Base-by-base conservation (phyloP, 306 rosid species). In the Vigna mungo region DNA sequence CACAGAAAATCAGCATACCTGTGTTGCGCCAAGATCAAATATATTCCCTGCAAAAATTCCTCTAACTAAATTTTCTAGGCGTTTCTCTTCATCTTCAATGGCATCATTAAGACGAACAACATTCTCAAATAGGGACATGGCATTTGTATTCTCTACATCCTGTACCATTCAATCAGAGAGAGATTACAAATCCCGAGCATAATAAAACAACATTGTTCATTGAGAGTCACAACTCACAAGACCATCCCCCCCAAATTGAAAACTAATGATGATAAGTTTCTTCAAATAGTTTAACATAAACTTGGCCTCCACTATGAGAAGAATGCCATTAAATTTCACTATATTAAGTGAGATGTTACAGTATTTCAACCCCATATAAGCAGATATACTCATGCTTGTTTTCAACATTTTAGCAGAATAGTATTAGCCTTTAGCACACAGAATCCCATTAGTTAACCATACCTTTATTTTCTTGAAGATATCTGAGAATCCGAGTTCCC, bases 391-490 rank as follows among this genome's bases (percentile, higher is more conserved):
- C 74, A 36, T 68, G 25, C 18, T 71, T 41, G 76, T 72, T 21
- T 49, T 80, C 73, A 47, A 56, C 17, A 55, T 52, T 67, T 61
- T 44, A 34, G 69, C 56, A 68, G 11, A 78, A 51, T 5, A 23
- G 55, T 52, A 18, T 27, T 54, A 64, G 34, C 68, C 14, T 43
- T 41, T 16, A 59, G 27, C 21, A 53, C 49, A 63, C 20, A 48
- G 49, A 64, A 72, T 36, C 1, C 1, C 30, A 58, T 46, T 47
- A 70, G 59, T 47, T 27, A 81, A 71, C 79, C 75, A 65, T 81
- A 81, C 97, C 97, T 95, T 95, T 71, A 92, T 93, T 86, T 85
- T 89, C 97, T 91, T 95, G 88, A 95, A 95, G 82, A 95, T 95
- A 78, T 95, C 99, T 54, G 67, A 84, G 89, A 95, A 89, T 84